A percentile compares a stretch with the other conserved stretches of the same genome.
Evolutionary conservation across 768 basidiomycete genomes (phyloP).

Genomic region (Naganishia onofrii): DNA sequence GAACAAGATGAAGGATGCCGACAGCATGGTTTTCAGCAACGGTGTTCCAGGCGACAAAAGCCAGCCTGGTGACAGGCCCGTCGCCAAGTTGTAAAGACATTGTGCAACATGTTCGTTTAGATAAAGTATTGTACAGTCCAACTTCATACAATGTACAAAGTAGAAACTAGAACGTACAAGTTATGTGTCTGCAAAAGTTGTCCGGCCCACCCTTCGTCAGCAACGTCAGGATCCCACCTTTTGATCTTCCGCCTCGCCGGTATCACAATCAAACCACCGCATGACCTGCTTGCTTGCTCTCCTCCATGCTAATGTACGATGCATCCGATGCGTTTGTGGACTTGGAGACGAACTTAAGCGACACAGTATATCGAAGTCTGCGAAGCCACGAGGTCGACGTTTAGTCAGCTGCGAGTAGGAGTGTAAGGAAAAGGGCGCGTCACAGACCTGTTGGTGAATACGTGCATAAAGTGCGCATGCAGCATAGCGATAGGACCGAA

Average conservation of each 20-base stretch:
- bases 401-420: not conserved
- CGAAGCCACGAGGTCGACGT: too few relatives aligned
- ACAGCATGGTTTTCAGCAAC: slow-evolving; percentile 35
- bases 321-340: not conserved
- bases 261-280: slow-evolving; percentile 2
- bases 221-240: too few relatives aligned
- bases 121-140: not conserved
- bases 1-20: slow-evolving; percentile 38
- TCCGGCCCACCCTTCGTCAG: too few relatives aligned
- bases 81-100: slow-evolving; percentile 11
- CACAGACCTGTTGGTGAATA: slow-evolving; percentile 41
- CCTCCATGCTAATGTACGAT: slow-evolving; percentile 3
- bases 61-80: not conserved
- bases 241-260: too few relatives aligned
- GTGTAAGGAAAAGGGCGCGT: not conserved
- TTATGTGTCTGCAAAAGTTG: too few relatives aligned
- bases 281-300: slow-evolving; percentile 9
- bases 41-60: slow-evolving; percentile 31
- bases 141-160: not conserved
- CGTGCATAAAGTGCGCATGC: slow-evolving; percentile 44
- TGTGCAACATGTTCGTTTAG: not conserved
- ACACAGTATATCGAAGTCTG: slow-evolving; percentile 34
- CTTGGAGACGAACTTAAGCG: slow-evolving; percentile 31
- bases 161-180: slow-evolving; percentile 7
- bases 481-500: slow-evolving; percentile 44